A percentile compares a stretch with the other conserved stretches of the same genome.
These are phyloP conservation scores for Hymenoscyphus repandus DNA, from an alignment of 2,329 filamentous ascomycete genomes.

Conservation along the genomic window DNA sequence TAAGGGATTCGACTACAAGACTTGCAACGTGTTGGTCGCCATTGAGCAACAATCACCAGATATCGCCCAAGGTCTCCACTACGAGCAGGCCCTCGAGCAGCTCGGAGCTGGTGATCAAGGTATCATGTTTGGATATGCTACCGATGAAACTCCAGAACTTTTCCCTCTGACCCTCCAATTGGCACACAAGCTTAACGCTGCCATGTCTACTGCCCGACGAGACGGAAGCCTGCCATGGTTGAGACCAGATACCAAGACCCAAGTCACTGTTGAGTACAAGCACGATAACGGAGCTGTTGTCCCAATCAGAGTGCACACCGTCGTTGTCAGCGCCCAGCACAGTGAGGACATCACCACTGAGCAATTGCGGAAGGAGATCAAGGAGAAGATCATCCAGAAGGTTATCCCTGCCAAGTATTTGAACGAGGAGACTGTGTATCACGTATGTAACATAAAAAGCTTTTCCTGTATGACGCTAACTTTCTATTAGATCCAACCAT, in stretches of 20 bases:
- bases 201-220: constrained; percentile 85
- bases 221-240: constrained; percentile 89
- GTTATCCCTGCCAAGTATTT: constrained; percentile 90
- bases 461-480: constrained; percentile 6
- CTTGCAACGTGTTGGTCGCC: constrained; percentile 94
- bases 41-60: constrained; percentile 99
- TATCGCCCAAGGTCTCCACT: constrained; percentile 98
- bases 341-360: constrained; percentile 82
- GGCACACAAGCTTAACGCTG: constrained; percentile 94
- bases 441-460: constrained; percentile 52
- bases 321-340: constrained; percentile 96
- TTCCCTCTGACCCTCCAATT: constrained; percentile 91
- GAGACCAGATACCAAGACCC: constrained; percentile 98
- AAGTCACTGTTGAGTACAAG: constrained; percentile 98
- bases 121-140: constrained; percentile 99
- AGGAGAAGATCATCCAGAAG: constrained; percentile 95
- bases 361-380: constrained; percentile 87
- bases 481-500: constrained; percentile 73
- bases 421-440: constrained; percentile 90
- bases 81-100: constrained; percentile 94
- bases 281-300: constrained; percentile 93
- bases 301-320: constrained; percentile 88
- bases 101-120: constrained; percentile 98
- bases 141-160: constrained; percentile 96
- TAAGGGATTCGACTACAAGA: constrained; percentile 99